Conservation (phyloP, 306 rosid species). For the Hippophae tibetana region DNA sequence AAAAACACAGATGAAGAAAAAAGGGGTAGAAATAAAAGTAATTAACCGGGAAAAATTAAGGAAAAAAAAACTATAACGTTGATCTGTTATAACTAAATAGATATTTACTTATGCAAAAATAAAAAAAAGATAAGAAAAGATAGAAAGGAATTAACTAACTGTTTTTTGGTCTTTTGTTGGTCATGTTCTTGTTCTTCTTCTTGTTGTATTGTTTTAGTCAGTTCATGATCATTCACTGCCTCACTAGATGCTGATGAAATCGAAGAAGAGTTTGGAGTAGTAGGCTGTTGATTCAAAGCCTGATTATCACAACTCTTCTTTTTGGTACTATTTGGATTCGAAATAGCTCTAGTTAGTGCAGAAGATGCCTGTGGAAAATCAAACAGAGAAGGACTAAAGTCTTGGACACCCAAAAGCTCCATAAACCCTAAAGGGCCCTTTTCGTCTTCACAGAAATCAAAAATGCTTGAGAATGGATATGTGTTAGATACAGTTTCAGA, state of each 20-base stretch:
- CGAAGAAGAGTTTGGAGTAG: slow-evolving; percentile 80
- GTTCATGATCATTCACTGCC: slow-evolving; percentile 44
- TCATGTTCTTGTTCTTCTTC: slow-evolving; percentile 1
- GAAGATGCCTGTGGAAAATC: slow-evolving; percentile 21
- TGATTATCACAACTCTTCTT: slow-evolving; percentile 29
- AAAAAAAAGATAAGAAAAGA: neutral
- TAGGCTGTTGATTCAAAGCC: slow-evolving; percentile 44
- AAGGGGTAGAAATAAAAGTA: too few relatives aligned
- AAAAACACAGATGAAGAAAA: too few relatives aligned
- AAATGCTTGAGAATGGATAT: neutral
- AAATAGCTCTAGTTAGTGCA: slow-evolving; percentile 7
- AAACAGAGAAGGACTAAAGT: slow-evolving; percentile 29
- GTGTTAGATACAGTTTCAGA: slow-evolving; percentile 9
- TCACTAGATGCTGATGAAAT: slow-evolving; percentile 72
- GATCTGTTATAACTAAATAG: neutral
- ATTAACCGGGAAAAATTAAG: too few relatives aligned
- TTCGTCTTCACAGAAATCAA: slow-evolving; percentile 39
- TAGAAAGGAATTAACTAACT: slow-evolving; percentile 31
- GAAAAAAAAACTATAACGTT: too few relatives aligned
- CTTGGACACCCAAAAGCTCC: slow-evolving; percentile 57
- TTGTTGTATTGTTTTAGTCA: slow-evolving; percentile 22
- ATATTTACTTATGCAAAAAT: neutral
- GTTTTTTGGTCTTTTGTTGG: slow-evolving; percentile 35
- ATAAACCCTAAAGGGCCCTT: slow-evolving; percentile 62
- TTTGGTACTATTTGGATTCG: slow-evolving; percentile 4